Percentiles rank a stretch among this genome's conserved stretches.
Evolutionary conservation across 306 rosid genomes (phyloP).

Genomic region (Abrus pulchellus): DNA sequence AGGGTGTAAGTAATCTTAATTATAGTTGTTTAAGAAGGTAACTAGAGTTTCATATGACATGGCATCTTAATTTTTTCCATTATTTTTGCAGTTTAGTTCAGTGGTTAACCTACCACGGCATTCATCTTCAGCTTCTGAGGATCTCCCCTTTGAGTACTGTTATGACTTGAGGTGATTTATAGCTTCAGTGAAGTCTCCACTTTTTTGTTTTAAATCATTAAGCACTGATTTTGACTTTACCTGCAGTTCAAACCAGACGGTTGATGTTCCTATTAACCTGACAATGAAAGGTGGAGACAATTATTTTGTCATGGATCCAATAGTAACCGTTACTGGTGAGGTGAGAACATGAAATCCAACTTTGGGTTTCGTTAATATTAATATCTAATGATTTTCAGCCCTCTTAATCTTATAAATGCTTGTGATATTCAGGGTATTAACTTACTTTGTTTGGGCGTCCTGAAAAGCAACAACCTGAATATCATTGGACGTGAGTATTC

Average conservation of each 20-base stretch:
- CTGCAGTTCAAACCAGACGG: constrained; percentile 59
- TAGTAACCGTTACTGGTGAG: not conserved
- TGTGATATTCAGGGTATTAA: constrained; percentile 55
- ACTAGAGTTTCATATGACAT: constrained; percentile 27
- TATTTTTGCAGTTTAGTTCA: constrained; percentile 70
- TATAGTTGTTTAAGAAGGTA: constrained; percentile 16
- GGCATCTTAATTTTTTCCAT: constrained; percentile 16
- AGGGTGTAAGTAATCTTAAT: constrained; percentile 61
- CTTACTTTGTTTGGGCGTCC: constrained; percentile 63
- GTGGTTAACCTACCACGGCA: constrained; percentile 48
- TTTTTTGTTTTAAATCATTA: constrained; percentile 5
- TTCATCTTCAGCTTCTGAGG: constrained; percentile 37
- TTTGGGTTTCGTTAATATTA: not conserved
- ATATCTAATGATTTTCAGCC: constrained; percentile 21
- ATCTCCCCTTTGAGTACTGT: constrained; percentile 83
- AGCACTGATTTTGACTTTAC: constrained; percentile 49
- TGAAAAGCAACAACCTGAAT: constrained; percentile 68
- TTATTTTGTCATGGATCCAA: constrained; percentile 55
- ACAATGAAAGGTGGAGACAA: constrained; percentile 82
- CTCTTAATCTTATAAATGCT: constrained; percentile 26
- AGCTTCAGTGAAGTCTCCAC: constrained; percentile 11
- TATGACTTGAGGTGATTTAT: constrained; percentile 66
- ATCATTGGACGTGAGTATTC: constrained; percentile 91
- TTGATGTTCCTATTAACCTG: constrained; percentile 57
- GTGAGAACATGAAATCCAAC: constrained; percentile 49